Evolutionary conservation across 1,284 basidiomycete genomes (phyloP), one percentile per base, ranked within the genome.

Genomic region (Ustilago bromivora): DNA sequence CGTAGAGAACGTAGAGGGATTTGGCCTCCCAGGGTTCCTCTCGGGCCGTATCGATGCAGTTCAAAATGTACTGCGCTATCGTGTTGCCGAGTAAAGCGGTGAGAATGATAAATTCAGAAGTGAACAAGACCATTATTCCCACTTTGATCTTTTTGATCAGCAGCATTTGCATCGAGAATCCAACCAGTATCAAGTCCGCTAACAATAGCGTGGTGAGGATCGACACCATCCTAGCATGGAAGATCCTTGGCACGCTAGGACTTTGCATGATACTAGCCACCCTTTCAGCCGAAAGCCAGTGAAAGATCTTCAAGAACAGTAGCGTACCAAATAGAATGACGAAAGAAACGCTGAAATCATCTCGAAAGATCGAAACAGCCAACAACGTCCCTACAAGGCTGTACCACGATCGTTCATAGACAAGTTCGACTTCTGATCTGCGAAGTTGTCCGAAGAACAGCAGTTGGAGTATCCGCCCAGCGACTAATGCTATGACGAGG

Each of bases 181-280:
- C 87, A 69, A 95, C 91, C 89, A 95, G 91, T 59, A 92, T 80
- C 36, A 71, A n/a, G 82, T 96, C 94, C 13, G 91, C 89, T 13
- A 89, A 74, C 90, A 91, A 92, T 23, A 96, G 87, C 11, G 92
- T 88, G 47, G 89, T 78, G 72, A 95, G 92, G 10, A 96, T 87
- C 40, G 89, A 88, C 41, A 90, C 88, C 89, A 97, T 92, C 51
- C 97, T 90, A 53, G 94, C 82, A 86, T 98, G 96, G 87, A 97
- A 98, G 34, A 92, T 86, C 19, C 90, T 85, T 3, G 93, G 89
- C 31, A 96, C 92, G 9, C 93, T 92, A 35, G 95, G 93, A 63
- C 93, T 89, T 88, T 99, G 97, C 84, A 99, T 97, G 93, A 99
- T 98, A 89, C 94, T 96, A 90, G 99, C 97, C 60, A 99, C 93